phyloP scores from a whole-genome alignment of 2,329 filamentous ascomycete genomes.

The Calonectria pteridis region DNA sequence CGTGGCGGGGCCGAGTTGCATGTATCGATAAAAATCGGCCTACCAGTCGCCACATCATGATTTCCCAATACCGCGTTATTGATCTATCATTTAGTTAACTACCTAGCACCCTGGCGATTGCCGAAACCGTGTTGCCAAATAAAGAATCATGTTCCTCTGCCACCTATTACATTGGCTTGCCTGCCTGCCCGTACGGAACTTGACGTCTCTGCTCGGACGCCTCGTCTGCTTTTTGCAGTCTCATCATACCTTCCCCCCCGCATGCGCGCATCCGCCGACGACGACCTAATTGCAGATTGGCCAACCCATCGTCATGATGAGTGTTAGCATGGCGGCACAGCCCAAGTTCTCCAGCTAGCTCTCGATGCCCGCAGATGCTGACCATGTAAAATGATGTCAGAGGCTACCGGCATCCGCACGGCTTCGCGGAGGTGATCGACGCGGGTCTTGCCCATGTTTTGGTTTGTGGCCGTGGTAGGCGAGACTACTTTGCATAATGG shows the following conservation, averaged over 20 bases:
- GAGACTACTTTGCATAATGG: slow-evolving; percentile 9
- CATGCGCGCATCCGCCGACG: neutral
- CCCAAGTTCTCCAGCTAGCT: neutral
- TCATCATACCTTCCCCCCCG: neutral
- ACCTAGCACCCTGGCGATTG: neutral
- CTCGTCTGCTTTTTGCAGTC: neutral
- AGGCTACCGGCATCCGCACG: neutral
- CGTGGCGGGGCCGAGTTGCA: slow-evolving; percentile 1
- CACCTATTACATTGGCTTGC: neutral
- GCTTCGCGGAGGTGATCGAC: neutral
- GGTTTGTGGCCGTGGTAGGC: neutral
- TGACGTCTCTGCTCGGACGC: neutral
- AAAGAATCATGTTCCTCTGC: neutral
- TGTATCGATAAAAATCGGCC: neutral
- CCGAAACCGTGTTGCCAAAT: neutral
- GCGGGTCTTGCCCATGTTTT: slow-evolving; percentile 8
- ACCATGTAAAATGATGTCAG: slow-evolving; percentile 35
- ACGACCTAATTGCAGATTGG: neutral
- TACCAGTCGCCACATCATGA: slow-evolving; percentile 12
- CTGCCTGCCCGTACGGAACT: neutral
- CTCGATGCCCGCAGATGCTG: neutral
- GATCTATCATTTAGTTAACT: neutral
- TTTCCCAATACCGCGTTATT: neutral
- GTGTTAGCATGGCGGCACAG: neutral
- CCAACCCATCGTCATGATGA: neutral